Evolutionary conservation across 768 basidiomycete genomes (phyloP).

Genomic region (Collybia sp.): DNA sequence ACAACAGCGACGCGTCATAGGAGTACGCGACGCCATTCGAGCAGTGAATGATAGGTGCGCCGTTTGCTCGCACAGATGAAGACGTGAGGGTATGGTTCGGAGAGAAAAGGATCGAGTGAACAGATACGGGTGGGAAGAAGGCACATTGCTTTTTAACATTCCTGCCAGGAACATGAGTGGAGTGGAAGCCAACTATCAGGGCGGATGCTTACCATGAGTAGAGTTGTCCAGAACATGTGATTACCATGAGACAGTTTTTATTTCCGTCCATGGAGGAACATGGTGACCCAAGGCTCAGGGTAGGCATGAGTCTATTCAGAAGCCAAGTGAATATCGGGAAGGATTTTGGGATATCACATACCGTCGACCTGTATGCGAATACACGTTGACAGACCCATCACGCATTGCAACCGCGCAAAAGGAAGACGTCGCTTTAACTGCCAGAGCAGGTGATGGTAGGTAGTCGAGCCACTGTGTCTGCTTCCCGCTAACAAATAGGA

Average conservation of each 20-base stretch:
- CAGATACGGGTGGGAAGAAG: slow-evolving; percentile 60
- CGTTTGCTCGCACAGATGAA: slow-evolving; percentile 71
- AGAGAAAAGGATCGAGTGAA: slow-evolving; percentile 54
- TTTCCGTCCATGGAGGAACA: slow-evolving; percentile 65
- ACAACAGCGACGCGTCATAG: slow-evolving; percentile 61
- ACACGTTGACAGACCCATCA: slow-evolving; percentile 80
- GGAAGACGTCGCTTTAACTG: slow-evolving; percentile 52
- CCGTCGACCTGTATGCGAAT: slow-evolving; percentile 83
- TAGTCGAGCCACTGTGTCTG: slow-evolving; percentile 90
- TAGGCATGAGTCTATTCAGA: slow-evolving; percentile 66
- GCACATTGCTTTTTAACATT: slow-evolving; percentile 66
- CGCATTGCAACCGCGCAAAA: slow-evolving; percentile 78
- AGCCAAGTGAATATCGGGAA: slow-evolving; percentile 1
- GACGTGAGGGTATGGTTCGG: slow-evolving; percentile 61
- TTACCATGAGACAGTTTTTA: slow-evolving; percentile 59
- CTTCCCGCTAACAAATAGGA: slow-evolving; percentile 59
- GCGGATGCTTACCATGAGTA: slow-evolving; percentile 59
- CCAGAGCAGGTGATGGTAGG: slow-evolving; percentile 66
- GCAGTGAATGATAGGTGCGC: slow-evolving; percentile 70
- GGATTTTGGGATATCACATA: slow-evolving; percentile 25
- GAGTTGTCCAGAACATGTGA: slow-evolving; percentile 72
- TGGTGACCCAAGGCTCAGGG: slow-evolving; percentile 66
- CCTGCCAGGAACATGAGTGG: slow-evolving; percentile 35
- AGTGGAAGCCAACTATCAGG: neutral
- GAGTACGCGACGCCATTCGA: slow-evolving; percentile 78